Conservation (phyloP, 345 rosid genomes). For the Ceriops zippeliana region DNA sequence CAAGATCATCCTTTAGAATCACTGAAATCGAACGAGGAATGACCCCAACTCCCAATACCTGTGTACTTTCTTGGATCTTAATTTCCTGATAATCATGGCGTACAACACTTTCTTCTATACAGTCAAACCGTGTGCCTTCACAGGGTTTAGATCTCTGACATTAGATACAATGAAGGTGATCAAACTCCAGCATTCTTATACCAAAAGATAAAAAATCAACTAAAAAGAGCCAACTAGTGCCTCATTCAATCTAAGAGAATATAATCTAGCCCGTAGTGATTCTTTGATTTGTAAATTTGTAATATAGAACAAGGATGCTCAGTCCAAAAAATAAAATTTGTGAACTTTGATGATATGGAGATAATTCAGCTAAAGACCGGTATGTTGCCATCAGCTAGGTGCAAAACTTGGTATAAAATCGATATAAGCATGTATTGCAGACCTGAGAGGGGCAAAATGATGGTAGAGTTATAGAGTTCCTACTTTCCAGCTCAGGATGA, state of each 20-base stretch:
- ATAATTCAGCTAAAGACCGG: not conserved
- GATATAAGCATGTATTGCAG: conserved; percentile 10
- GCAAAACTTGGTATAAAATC: not conserved
- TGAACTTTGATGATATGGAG: not conserved
- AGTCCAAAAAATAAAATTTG: not conserved
- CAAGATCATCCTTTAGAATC: conserved; percentile 85
- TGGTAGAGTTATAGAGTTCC: conserved; percentile 70
- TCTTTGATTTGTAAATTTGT: no score
- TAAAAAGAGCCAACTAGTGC: not conserved
- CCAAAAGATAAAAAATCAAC: conserved; percentile 3
- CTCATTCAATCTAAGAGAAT: not conserved
- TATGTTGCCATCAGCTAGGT: not conserved
- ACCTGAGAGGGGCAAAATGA: conserved; percentile 90
- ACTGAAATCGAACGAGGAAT: conserved; percentile 87
- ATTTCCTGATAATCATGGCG: conserved; percentile 94
- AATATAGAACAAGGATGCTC: not conserved
- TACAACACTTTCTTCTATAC: conserved; percentile 55
- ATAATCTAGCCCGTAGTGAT: not conserved
- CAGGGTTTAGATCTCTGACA: conserved; percentile 65
- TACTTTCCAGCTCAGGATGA: conserved; percentile 84
- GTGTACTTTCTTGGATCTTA: conserved; percentile 92
- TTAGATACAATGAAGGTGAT: conserved; percentile 13
- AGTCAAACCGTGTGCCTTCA: conserved; percentile 71
- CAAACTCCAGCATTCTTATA: not conserved
- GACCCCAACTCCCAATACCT: conserved; percentile 86